Evolutionary conservation across 1,284 basidiomycete genomes (phyloP).

Genomic region (Xerocomus minutiporus): DNA sequence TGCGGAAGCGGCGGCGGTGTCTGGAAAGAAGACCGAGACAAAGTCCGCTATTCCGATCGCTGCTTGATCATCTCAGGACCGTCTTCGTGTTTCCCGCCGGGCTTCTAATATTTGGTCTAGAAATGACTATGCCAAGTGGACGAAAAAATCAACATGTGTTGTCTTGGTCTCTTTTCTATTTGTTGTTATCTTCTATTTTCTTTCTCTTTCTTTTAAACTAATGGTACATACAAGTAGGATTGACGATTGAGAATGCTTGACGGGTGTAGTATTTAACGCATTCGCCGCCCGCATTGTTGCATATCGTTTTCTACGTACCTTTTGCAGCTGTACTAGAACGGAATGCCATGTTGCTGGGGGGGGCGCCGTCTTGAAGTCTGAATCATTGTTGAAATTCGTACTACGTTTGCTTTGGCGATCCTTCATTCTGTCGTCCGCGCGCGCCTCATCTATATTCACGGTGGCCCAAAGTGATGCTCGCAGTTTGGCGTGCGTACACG

Average conservation of each 20-base stretch:
- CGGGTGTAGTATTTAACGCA: conserved; percentile 21
- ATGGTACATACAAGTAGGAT: conserved; percentile 14
- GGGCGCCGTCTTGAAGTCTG: not conserved
- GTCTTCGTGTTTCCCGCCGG: not conserved
- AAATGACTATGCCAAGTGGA: conserved; percentile 12
- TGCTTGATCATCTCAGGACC: conserved; percentile 13
- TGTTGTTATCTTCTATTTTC: conserved; percentile 18
- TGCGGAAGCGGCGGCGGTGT: conserved; percentile 49
- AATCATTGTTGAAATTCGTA: no score
- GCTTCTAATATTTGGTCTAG: conserved; percentile 9
- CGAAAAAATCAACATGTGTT: conserved; percentile 16
- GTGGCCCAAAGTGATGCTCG: no score
- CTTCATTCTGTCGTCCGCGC: no score
- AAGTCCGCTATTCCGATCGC: conserved; percentile 51
- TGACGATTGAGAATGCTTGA: conserved; percentile 11
- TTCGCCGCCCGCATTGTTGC: conserved; percentile 8
- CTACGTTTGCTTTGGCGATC: no score
- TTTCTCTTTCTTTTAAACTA: conserved; percentile 1
- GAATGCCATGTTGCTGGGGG: conserved; percentile 16
- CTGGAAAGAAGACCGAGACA: conserved; percentile 55
- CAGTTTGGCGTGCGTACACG: no score
- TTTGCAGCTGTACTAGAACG: conserved; percentile 19
- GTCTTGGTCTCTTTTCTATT: conserved; percentile 19
- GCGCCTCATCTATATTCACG: no score
- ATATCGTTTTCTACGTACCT: conserved; percentile 11